Conservation (phyloP, 345 rosid genomes). For the Eucalyptus albens region DNA sequence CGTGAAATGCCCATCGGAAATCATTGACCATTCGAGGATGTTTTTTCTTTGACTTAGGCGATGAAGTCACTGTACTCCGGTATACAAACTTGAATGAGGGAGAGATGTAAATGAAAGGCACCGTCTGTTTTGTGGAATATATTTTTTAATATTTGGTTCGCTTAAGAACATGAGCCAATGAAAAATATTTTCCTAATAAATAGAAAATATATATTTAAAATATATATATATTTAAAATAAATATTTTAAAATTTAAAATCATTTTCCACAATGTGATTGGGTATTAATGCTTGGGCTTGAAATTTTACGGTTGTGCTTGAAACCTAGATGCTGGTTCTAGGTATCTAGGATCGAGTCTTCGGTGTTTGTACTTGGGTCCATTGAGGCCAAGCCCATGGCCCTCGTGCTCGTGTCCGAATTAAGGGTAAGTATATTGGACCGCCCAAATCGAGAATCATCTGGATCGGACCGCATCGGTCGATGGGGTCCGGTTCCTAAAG, state of each 20-base stretch:
- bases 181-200: too few species aligned
- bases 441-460: accelerated
- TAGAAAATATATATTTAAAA: too few species aligned
- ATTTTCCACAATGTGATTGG: not conserved
- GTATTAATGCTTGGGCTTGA: not conserved
- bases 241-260: too few species aligned
- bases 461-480: accelerated
- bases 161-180: accelerated
- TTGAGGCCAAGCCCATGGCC: not conserved
- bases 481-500: accelerated
- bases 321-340: not conserved
- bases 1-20: not conserved
- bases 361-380: accelerated
- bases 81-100: not conserved
- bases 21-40: not conserved
- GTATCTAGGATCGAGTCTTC: accelerated
- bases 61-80: not conserved
- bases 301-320: accelerated
- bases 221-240: too few species aligned
- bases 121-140: not conserved
- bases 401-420: accelerated
- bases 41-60: not conserved
- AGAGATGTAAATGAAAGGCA: not conserved
- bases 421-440: too few species aligned
- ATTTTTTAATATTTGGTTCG: not conserved